A percentile compares a stretch with the other conserved stretches of the same genome.
phyloP scores from a whole-genome alignment of 139 green algal species.

The Tetraselmis chui region DNA sequence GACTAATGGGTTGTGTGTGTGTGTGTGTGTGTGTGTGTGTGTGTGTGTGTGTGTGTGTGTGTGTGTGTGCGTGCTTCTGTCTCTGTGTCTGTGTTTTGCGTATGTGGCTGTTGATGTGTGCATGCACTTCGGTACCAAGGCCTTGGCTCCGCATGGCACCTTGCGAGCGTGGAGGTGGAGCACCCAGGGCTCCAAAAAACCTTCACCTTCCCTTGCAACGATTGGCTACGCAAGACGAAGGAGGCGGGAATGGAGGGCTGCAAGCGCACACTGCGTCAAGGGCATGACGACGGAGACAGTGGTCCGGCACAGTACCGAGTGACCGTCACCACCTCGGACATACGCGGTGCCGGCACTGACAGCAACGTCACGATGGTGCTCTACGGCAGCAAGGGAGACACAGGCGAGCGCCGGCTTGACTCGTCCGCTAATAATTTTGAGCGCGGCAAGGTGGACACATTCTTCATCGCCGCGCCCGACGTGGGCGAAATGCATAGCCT shows the following conservation, averaged over 20 bases:
- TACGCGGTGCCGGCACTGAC: constrained; percentile 34
- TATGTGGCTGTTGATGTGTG: neutral
- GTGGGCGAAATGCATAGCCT: constrained; percentile 32
- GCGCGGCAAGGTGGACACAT: constrained; percentile 38
- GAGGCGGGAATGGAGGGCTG: constrained; percentile 14
- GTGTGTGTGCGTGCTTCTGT: no score
- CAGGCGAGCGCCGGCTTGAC: constrained; percentile 16
- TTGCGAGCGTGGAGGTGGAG: neutral
- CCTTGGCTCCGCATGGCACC: constrained; percentile 12
- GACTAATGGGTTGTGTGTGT: no score
- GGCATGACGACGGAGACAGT: neutral
- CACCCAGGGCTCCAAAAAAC: constrained; percentile 14
- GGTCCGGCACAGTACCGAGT: constrained; percentile 18
- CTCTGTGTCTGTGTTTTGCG: no score
- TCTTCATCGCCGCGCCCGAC: constrained; percentile 42
- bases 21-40: no score
- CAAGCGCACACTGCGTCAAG: neutral
- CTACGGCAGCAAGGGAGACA: constrained; percentile 12
- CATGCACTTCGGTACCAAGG: no score
- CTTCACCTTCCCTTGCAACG: constrained; percentile 40
- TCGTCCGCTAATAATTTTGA: neutral
- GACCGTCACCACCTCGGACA: constrained; percentile 18
- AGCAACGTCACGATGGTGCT: constrained; percentile 27
- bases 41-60: no score
- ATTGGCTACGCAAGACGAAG: constrained; percentile 29